Base-by-base conservation (phyloP, 257 asterid species). In the Solanum virginianum region DNA sequence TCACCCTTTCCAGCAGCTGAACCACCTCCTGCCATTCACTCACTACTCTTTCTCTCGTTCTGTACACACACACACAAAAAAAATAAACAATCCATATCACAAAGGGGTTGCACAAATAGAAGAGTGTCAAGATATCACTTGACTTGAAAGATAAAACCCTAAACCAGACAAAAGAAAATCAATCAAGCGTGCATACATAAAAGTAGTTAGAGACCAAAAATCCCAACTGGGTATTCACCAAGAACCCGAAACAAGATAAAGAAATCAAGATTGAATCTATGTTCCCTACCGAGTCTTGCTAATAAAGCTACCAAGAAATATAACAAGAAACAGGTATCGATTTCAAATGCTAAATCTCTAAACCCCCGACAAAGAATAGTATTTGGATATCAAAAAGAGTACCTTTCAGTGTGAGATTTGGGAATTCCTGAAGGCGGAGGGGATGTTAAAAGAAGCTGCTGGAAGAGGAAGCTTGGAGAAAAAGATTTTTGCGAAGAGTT, bases 11-110 rank as follows among this genome's bases (percentile, higher is more conserved):
- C 89, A 85, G 89, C 92, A 81, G 89, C 91, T 69, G 93, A 86
- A 91, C 86, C 90, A 87, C 97, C 95, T 74, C 92, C 97, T 74
- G 96, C 96, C 99, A 97, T 96, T 84, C 82, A 85, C 88, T 82
- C 80, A 80, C 41, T 74, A 32, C 51, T 24, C 63, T 77, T 53
- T 77, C 17, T 53, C 82, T 77, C 47, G 47, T 41, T 53, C 82
- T 77, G 45, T 10, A 16, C 47, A 24, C 22, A 69, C 43, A 26
- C 51, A 55, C 79, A 14, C 15, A 26, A 1, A 26, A 49, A 16
- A 71, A 9, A 36, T 18, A 36, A 74, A 74, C 39, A 49, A 77
- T 77, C 47, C 16, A 26, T 77, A 51, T 53, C 59, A 53, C 47
- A 24, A 45, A 12, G 11, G 80, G 54, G 32, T 12, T 24, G 51